Percentiles rank a stretch among this genome's conserved stretches.
phyloP scores from a whole-genome alignment of 1,284 basidiomycete species.

The Puccinia polysora region DNA sequence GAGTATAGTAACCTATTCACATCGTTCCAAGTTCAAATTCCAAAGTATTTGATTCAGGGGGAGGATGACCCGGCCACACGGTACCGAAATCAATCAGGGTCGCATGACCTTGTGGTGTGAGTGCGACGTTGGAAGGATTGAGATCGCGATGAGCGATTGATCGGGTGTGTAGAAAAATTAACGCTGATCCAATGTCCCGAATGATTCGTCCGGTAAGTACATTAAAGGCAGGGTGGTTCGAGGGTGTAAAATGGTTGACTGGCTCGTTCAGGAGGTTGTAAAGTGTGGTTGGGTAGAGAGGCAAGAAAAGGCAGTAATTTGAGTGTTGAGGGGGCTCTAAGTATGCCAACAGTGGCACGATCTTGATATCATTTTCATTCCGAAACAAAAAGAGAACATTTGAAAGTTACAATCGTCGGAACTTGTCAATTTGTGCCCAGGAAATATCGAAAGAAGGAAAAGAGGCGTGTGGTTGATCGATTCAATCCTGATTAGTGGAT shows the following conservation, averaged over 20 bases:
- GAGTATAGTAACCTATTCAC: constrained; percentile 59
- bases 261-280: constrained; percentile 59
- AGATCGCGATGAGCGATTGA: constrained; percentile 79
- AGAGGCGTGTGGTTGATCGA: background rate
- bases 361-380: constrained; percentile 42
- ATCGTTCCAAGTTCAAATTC: constrained; percentile 74
- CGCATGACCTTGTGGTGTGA: constrained; percentile 60
- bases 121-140: constrained; percentile 76
- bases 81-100: constrained; percentile 85
- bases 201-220: constrained; percentile 62
- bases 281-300: constrained; percentile 63
- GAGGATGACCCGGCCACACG: constrained; percentile 57
- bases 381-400: constrained; percentile 7
- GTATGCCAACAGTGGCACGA: constrained; percentile 47
- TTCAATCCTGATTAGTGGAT: constrained; percentile 51
- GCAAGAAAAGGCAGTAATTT: constrained; percentile 61
- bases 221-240: constrained; percentile 54
- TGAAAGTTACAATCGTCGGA: too few relatives aligned
- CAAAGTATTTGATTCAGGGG: constrained; percentile 57
- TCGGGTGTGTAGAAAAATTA: constrained; percentile 66
- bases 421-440: background rate
- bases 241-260: constrained; percentile 58
- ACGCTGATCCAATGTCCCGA: constrained; percentile 63
- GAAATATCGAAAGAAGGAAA: too few relatives aligned
- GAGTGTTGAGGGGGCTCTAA: constrained; percentile 43